A percentile compares a stretch with the other conserved stretches of the same genome.
phyloP scores from a whole-genome alignment of 495 filamentous ascomycete species.

The Penicillium taxi region DNA sequence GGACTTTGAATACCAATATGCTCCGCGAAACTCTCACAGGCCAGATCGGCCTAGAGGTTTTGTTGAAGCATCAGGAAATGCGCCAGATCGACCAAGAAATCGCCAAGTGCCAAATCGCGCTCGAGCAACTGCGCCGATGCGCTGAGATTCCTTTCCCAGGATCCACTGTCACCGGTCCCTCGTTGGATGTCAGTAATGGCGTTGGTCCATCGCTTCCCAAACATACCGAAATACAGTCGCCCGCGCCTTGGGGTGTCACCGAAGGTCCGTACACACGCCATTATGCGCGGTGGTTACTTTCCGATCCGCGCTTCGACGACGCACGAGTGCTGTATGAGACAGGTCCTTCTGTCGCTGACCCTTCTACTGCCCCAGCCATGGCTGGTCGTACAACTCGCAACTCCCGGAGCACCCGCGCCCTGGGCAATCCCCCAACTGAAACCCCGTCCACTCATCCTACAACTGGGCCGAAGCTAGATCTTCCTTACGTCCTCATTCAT shows the following conservation, averaged over 20 bases:
- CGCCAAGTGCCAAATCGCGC: slow-evolving; percentile 88
- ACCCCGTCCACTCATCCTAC: slow-evolving; percentile 64
- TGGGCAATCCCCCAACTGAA: slow-evolving; percentile 62
- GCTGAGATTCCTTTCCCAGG: slow-evolving; percentile 82
- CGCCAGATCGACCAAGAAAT: slow-evolving; percentile 93
- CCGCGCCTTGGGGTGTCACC: slow-evolving; percentile 79
- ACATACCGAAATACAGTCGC: no score
- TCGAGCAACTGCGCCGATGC: slow-evolving; percentile 90
- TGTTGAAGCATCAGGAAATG: slow-evolving; percentile 89
- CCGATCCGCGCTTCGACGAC: slow-evolving; percentile 80
- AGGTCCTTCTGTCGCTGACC: slow-evolving; percentile 20
- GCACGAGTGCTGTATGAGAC: slow-evolving; percentile 39
- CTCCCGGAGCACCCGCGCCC: no score
- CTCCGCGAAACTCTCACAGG: slow-evolving; percentile 69
- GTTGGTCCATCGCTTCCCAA: slow-evolving; percentile 60
- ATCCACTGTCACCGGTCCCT: slow-evolving; percentile 52
- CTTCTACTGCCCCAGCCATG: slow-evolving; percentile 26
- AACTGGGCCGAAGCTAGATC: slow-evolving; percentile 48
- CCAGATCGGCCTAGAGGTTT: slow-evolving; percentile 83
- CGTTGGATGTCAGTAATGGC: slow-evolving; percentile 58
- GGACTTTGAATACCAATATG: slow-evolving; percentile 24
- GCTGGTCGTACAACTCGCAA: slow-evolving; percentile 67
- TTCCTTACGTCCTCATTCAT: slow-evolving; percentile 53
- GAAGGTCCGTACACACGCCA: slow-evolving; percentile 90
- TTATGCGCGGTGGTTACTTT: slow-evolving; percentile 89